Evolutionary conservation across 1,284 basidiomycete species (phyloP).

Genomic region (Naganishia albida): DNA sequence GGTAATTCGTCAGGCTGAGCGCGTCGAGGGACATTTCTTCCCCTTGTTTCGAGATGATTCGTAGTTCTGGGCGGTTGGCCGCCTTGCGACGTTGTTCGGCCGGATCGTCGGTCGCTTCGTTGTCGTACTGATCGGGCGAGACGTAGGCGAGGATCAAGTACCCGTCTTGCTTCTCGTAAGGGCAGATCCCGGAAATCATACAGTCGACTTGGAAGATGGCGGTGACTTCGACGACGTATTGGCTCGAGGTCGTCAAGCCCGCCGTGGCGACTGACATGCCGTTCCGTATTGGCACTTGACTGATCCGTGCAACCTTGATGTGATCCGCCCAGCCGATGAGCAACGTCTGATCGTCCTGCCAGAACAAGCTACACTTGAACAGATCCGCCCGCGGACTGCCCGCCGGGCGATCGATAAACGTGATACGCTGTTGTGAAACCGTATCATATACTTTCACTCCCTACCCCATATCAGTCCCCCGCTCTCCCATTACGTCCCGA

Average conservation of each 20-base stretch:
- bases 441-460: constrained; percentile 95
- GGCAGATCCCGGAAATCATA: constrained; percentile 88
- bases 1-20: constrained; percentile 73
- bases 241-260: constrained; percentile 1
- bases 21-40: constrained; percentile 89
- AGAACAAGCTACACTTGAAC: constrained; percentile 86
- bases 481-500: not conserved
- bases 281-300: constrained; percentile 21
- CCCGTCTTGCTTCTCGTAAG: constrained; percentile 61
- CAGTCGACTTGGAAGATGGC: constrained; percentile 92
- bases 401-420: constrained; percentile 78
- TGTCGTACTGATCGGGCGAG: constrained; percentile 52
- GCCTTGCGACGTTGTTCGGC: constrained; percentile 72
- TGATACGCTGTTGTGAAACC: constrained; percentile 73
- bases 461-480: constrained; percentile 50
- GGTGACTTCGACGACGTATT: constrained; percentile 71
- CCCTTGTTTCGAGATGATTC: constrained; percentile 83
- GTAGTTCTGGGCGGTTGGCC: constrained; percentile 85
- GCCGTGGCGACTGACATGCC: constrained; percentile 18
- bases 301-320: constrained; percentile 84
- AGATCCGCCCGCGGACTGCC: constrained; percentile 86
- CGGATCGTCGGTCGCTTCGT: constrained; percentile 72
- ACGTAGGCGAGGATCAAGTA: constrained; percentile 82
- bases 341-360: constrained; percentile 88
- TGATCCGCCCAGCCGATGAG: constrained; percentile 93